These are phyloP conservation scores for Leishmania turanica DNA, from an alignment of 208 protist species.

Conservation along the genomic window DNA sequence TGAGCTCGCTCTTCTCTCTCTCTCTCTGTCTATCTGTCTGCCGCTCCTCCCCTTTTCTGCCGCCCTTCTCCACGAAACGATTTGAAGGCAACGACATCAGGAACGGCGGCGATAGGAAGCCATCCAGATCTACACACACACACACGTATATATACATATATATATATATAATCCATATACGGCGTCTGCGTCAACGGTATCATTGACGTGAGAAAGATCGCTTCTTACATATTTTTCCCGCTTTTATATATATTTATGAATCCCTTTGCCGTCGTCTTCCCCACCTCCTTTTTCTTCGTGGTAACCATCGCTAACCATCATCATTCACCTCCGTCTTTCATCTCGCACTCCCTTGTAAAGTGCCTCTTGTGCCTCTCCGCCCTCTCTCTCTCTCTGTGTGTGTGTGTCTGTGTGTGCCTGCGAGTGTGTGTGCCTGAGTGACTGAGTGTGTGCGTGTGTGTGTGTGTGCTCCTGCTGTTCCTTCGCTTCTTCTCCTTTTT, in stretches of 20 bases:
- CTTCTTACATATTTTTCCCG: not conserved
- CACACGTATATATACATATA: not conserved
- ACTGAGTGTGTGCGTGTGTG: too few species aligned
- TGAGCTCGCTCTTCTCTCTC: not conserved
- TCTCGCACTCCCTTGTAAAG: not conserved
- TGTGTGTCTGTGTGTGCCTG: not conserved
- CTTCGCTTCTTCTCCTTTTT: not conserved
- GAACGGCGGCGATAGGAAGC: not conserved
- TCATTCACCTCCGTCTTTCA: not conserved
- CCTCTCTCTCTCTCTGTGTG: too few species aligned
- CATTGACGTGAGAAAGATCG: not conserved
- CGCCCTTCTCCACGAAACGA: not conserved
- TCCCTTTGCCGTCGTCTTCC: not conserved
- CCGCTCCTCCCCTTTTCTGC: not conserved
- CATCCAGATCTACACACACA: not conserved
- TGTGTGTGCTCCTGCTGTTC: not conserved
- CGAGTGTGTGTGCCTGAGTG: not conserved
- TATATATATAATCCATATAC: not conserved
- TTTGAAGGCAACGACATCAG: not conserved
- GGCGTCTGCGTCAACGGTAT: not conserved
- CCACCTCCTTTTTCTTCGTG: not conserved
- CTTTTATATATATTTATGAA: too few species aligned
- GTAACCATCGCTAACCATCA: not conserved
- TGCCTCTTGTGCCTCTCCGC: not conserved
- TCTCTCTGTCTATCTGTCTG: not conserved